Conservation (phyloP, 2,329 filamentous ascomycete species). For the Epichloe coenophiala region DNA sequence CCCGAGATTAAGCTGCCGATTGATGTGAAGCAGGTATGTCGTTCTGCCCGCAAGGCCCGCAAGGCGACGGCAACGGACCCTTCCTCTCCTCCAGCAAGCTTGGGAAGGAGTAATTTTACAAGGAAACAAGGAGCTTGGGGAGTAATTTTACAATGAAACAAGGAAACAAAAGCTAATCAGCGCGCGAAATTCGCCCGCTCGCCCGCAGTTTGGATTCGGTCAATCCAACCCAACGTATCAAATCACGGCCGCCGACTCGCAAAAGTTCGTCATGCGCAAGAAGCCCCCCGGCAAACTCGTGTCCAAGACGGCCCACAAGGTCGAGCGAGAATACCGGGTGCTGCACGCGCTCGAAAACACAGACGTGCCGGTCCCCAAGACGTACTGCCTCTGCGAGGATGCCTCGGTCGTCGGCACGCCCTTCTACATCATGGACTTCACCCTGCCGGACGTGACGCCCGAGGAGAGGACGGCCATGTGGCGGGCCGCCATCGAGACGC, state of each 20-base stretch:
- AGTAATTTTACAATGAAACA: too few species aligned
- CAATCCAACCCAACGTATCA: slow-evolving; percentile 97
- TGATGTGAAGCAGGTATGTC: too few species aligned
- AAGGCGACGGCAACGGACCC: too few species aligned
- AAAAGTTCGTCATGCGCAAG: slow-evolving; percentile 83
- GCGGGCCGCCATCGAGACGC: slow-evolving; percentile 68
- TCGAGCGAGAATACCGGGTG: slow-evolving; percentile 89
- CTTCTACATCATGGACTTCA: slow-evolving; percentile 94
- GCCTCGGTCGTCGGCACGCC: slow-evolving; percentile 66
- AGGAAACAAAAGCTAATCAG: too few species aligned
- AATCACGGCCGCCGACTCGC: slow-evolving; percentile 56
- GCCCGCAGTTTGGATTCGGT: slow-evolving; percentile 74
- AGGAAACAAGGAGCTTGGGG: too few species aligned
- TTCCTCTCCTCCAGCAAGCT: too few species aligned
- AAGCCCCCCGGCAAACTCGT: slow-evolving; percentile 92
- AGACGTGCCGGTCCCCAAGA: slow-evolving; percentile 73
- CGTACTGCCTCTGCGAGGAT: slow-evolving; percentile 80
- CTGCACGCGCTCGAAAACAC: slow-evolving; percentile 69
- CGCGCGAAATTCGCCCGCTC: too few species aligned
- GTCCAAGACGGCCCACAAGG: slow-evolving; percentile 87
- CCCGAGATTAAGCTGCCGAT: too few species aligned
- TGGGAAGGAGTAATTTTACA: too few species aligned
- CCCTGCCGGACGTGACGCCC: slow-evolving; percentile 58
- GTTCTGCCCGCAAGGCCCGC: too few species aligned
- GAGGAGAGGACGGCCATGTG: slow-evolving; percentile 68